These are phyloP conservation scores for Torrubiella hemipterigena DNA, from an alignment of 2,329 filamentous ascomycete species.

Conservation along the genomic window DNA sequence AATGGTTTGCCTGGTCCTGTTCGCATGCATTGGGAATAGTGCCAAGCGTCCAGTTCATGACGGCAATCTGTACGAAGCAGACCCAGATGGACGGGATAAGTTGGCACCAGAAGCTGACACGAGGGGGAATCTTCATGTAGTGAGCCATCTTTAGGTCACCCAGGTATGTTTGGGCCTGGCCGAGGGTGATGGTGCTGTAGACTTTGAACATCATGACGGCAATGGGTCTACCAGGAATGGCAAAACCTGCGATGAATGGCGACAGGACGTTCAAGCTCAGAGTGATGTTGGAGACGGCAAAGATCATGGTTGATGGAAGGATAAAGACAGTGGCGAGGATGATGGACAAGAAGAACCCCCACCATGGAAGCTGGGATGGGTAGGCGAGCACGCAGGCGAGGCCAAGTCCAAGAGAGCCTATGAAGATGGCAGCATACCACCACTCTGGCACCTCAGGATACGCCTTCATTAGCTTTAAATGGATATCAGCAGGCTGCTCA, in stretches of 20 bases:
- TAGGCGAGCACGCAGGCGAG: constrained; percentile 14
- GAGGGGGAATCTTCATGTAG: constrained; percentile 36
- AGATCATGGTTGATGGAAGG: constrained; percentile 15
- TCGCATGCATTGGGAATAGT: constrained; percentile 37
- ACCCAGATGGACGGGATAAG: constrained; percentile 30
- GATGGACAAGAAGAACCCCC: constrained; percentile 16
- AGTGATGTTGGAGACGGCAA: constrained; percentile 22
- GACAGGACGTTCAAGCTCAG: constrained; percentile 28
- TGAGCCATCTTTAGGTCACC: constrained; percentile 37
- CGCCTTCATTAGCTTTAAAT: constrained; percentile 19
- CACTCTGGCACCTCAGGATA: constrained; percentile 25
- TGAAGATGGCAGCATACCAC: constrained; percentile 23
- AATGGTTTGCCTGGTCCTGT: constrained; percentile 10
- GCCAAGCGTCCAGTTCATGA: constrained; percentile 29
- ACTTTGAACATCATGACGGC: constrained; percentile 16
- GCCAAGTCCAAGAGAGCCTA: constrained; percentile 19
- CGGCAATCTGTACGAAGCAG: constrained; percentile 32
- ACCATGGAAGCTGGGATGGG: constrained; percentile 15
- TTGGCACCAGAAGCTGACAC: constrained; percentile 21
- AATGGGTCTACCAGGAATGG: constrained; percentile 12
- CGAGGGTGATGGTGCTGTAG: constrained; percentile 14
- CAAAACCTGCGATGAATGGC: constrained; percentile 18
- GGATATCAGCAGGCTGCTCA: constrained; percentile 25
- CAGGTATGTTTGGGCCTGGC: constrained; percentile 32
- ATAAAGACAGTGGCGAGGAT: constrained; percentile 13